Evolutionary conservation across 176 grass and related monocot species (phyloP), one percentile per base, ranked within the genome.

Genomic region (Thalia dealbata): DNA sequence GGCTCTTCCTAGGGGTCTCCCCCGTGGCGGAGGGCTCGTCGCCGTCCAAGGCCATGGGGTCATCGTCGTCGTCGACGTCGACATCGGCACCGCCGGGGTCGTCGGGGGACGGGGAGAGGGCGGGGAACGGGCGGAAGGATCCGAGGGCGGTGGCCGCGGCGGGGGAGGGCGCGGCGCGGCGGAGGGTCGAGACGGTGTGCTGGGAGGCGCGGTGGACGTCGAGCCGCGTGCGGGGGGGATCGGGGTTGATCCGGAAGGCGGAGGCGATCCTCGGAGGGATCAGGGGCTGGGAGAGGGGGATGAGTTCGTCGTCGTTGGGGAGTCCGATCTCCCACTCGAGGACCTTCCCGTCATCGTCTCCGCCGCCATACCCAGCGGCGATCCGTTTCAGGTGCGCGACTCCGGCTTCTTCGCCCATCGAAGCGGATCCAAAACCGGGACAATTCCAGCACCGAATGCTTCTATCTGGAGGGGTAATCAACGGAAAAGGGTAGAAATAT

Each of bases 211-310:
- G 81, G 81, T 85, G 82, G 66, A 99, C 79, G 73, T 99, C 95
- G 10, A 93, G 64, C 1, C 69, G 68, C 7, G 90, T 88, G 0
- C 83, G 87, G 0, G 85, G 79, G 3, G 85, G 87, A 65, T 99
- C 90, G 44, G 90, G 87, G 73, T 79, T 77, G 83, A 99, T 93
- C 72, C 88, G 80, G 79, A 99, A 99, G 24, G 87, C 90, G 0
- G 90, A 78, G 0, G 95, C 95, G 5, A 97, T 79, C 0, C 80
- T 78, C 8, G 85, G 74, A 1, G 95, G 83, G 21, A 99, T 81
- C 42, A 99, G 85, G n/a, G 84, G 70, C 85, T 86, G 85, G 9
- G 84, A 84, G 1, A 99, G 85, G 14, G 87, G 83, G n/a, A 85
- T 78, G 15, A 99, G 85, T 48, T 93, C 87, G 22, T 92, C 83